Conservation (phyloP, 2,329 filamentous ascomycete genomes). For the Pestalotiopsis sp. region DNA sequence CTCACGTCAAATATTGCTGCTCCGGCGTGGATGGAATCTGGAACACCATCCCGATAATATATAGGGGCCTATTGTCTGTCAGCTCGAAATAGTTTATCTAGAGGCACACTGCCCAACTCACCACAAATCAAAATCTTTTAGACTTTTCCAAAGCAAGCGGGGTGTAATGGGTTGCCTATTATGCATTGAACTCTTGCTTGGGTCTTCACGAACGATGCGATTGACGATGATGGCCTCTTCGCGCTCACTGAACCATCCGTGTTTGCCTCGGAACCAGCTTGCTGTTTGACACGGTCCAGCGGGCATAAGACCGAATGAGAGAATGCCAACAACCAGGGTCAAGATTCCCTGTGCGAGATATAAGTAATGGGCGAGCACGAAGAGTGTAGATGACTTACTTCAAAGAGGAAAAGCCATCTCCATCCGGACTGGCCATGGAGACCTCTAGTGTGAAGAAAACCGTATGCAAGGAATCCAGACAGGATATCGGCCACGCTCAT, state of each 20-base stretch:
- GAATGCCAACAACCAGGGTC: conserved; percentile 45
- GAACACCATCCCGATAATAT: conserved; percentile 40
- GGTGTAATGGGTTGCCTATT: conserved; percentile 57
- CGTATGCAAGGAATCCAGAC: conserved; percentile 36
- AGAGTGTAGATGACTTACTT: conserved; percentile 38
- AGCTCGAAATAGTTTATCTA: neutral
- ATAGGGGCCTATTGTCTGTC: conserved; percentile 41
- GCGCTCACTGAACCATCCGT: conserved; percentile 62
- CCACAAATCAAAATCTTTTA: conserved; percentile 61
- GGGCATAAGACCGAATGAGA: conserved; percentile 48
- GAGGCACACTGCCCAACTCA: neutral
- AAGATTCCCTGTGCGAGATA: conserved; percentile 13
- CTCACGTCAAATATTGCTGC: conserved; percentile 32
- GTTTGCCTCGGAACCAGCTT: conserved; percentile 57
- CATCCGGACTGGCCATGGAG: conserved; percentile 40
- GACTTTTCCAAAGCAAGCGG: conserved; percentile 47
- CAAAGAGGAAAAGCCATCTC: conserved; percentile 57
- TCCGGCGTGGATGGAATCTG: conserved; percentile 27
- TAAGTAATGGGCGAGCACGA: neutral
- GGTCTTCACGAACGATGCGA: conserved; percentile 54
- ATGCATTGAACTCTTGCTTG: conserved; percentile 60
- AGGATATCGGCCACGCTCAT: conserved; percentile 33
- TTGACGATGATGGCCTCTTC: conserved; percentile 68
- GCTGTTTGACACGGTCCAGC: conserved; percentile 51
- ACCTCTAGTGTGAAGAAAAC: conserved; percentile 39